Conservation (phyloP, 2,329 filamentous ascomycete genomes). For the Aspergillus cejpii region DNA sequence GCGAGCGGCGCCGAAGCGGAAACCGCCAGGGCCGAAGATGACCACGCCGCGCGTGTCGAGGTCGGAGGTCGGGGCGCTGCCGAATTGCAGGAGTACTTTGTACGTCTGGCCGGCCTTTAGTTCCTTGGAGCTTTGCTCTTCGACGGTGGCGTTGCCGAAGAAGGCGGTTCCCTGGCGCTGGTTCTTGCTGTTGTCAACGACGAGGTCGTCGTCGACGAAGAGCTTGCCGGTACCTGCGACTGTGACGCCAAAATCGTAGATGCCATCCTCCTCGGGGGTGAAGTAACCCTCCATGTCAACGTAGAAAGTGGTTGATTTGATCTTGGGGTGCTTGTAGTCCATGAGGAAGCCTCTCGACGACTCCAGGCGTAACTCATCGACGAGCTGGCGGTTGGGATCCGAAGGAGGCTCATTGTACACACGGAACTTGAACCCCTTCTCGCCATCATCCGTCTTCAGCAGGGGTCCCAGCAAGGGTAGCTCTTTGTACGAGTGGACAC, state of each 20-base stretch:
- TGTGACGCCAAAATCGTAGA: slow-evolving; percentile 60
- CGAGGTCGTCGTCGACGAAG: slow-evolving; percentile 55
- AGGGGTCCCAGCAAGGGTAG: slow-evolving; percentile 53
- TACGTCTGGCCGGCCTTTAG: slow-evolving; percentile 57
- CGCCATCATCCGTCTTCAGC: slow-evolving; percentile 48
- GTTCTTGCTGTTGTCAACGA: slow-evolving; percentile 61
- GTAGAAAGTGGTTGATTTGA: slow-evolving; percentile 51
- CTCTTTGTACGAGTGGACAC: slow-evolving; percentile 59
- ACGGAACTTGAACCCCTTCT: slow-evolving; percentile 55
- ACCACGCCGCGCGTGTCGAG: slow-evolving; percentile 46
- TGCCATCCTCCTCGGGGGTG: slow-evolving; percentile 53
- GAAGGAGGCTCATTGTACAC: slow-evolving; percentile 56
- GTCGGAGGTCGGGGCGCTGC: slow-evolving; percentile 53
- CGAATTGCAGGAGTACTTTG: slow-evolving; percentile 54
- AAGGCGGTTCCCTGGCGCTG: slow-evolving; percentile 59
- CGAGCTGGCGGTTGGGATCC: slow-evolving; percentile 41
- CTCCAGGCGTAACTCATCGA: slow-evolving; percentile 47
- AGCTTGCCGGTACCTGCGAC: slow-evolving; percentile 61
- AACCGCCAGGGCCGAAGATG: slow-evolving; percentile 53
- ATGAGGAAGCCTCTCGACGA: slow-evolving; percentile 44
- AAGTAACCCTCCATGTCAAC: slow-evolving; percentile 56
- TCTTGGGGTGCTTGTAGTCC: slow-evolving; percentile 50
- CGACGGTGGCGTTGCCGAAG: slow-evolving; percentile 58
- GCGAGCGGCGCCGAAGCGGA: slow-evolving; percentile 57
- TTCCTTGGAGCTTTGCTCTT: slow-evolving; percentile 54